phyloP scores from a whole-genome alignment of 768 basidiomycete species.

The Dentipellis sp. region DNA sequence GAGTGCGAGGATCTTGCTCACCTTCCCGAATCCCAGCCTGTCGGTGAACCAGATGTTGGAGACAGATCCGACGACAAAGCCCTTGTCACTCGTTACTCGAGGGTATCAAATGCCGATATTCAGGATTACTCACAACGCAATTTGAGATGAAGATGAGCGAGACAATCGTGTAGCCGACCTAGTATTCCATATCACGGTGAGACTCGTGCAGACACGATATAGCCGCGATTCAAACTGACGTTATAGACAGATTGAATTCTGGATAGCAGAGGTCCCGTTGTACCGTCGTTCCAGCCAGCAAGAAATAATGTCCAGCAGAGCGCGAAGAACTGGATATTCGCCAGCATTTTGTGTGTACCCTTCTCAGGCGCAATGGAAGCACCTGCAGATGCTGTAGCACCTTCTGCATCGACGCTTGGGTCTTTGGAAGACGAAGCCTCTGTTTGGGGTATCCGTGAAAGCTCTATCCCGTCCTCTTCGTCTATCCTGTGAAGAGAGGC shows the following conservation, averaged over 20 bases:
- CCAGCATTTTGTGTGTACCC: background rate
- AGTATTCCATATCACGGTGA: slow-evolving; percentile 19
- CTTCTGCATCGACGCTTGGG: background rate
- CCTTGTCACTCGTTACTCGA: slow-evolving; percentile 22
- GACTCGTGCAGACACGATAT: background rate
- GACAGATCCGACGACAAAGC: slow-evolving; percentile 37
- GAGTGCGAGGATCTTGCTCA: slow-evolving; percentile 11
- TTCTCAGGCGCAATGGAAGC: background rate
- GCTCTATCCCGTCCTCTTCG: background rate
- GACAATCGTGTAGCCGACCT: slow-evolving; percentile 45
- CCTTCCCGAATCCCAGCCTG: slow-evolving; percentile 39
- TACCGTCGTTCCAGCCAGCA: slow-evolving; percentile 23
- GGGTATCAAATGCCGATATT: too few species aligned
- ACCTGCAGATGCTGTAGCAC: background rate
- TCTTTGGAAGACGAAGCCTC: too few species aligned
- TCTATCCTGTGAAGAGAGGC: background rate
- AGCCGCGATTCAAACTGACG: slow-evolving; percentile 18
- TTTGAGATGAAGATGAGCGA: slow-evolving; percentile 52
- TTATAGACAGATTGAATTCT: slow-evolving; percentile 52
- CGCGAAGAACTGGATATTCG: background rate
- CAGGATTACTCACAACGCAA: slow-evolving; percentile 27
- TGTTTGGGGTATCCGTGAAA: background rate
- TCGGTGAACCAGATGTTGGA: slow-evolving; percentile 39
- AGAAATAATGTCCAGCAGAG: background rate
- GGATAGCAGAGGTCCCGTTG: slow-evolving; percentile 68